A percentile compares a stretch with the other conserved stretches of the same genome.
Conservation (phyloP, 306 rosid species). For the Spatholobus suberectus region DNA sequence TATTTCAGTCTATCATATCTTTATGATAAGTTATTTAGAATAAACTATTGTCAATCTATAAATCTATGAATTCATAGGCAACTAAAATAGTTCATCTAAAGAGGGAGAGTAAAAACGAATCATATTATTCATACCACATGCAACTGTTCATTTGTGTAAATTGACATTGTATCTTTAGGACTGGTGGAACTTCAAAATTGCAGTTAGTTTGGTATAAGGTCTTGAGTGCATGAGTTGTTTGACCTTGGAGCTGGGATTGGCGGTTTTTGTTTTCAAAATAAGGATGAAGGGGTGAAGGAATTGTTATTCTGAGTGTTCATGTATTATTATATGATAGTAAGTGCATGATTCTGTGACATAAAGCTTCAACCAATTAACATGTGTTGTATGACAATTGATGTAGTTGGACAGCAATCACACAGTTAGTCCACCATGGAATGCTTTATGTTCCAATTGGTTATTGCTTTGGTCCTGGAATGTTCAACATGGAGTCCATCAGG, state of each 20-base stretch:
- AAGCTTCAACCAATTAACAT: neutral
- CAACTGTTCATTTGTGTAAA: too few relatives aligned
- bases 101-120: neutral
- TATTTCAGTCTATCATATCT: too few relatives aligned
- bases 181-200: too few relatives aligned
- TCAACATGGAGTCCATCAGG: constrained; percentile 58
- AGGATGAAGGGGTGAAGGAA: too few relatives aligned
- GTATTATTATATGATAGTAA: neutral
- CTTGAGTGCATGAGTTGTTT: neutral
- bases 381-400: constrained; percentile 10
- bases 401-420: constrained; percentile 83
- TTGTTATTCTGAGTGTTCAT: neutral
- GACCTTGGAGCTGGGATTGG: neutral
- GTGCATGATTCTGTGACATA: neutral
- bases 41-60: neutral
- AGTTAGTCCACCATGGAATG: constrained; percentile 85
- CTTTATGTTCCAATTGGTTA: constrained; percentile 78
- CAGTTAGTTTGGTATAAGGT: too few relatives aligned
- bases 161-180: too few relatives aligned
- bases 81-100: neutral
- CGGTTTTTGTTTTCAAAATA: too few relatives aligned
- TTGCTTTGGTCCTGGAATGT: constrained; percentile 73
- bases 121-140: too few relatives aligned
- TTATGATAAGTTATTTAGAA: neutral
- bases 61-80: neutral